Evolutionary conservation across 805 yeast species (phyloP).

Genomic region (Wickerhamiella slavikovae): DNA sequence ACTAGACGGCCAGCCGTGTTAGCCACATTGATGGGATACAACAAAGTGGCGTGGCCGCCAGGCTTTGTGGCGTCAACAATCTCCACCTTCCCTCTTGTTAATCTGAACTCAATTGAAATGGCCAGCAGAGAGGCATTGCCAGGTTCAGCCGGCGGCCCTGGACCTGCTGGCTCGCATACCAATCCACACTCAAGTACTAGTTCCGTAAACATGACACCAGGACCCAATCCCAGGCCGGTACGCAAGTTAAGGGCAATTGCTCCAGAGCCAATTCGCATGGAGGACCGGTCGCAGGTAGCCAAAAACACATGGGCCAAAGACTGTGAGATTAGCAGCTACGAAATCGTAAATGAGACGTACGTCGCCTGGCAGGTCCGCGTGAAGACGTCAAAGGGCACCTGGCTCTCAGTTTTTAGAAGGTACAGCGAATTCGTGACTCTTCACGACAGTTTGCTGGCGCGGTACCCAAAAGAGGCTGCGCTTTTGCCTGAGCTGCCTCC

Average conservation of each 20-base stretch:
- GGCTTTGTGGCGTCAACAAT: background rate
- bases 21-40: background rate
- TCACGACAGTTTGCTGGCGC: slow-evolving; percentile 19
- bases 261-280: slow-evolving; percentile 11
- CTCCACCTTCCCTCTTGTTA: too few relatives aligned
- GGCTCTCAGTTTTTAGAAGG: slow-evolving; percentile 31
- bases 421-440: slow-evolving; percentile 43
- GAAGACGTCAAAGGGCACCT: slow-evolving; percentile 17
- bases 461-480: slow-evolving; percentile 19
- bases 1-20: background rate
- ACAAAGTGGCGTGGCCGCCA: background rate
- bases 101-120: too few relatives aligned
- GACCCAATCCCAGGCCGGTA: too few relatives aligned
- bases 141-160: too few relatives aligned
- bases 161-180: too few relatives aligned
- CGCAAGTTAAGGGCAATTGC: slow-evolving; percentile 2
- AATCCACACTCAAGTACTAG: too few relatives aligned
- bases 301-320: slow-evolving; percentile 20
- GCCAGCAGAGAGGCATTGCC: too few relatives aligned
- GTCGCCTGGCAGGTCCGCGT: slow-evolving; percentile 24
- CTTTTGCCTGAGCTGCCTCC: slow-evolving; percentile 29
- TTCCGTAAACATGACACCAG: too few relatives aligned
- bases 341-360: slow-evolving; percentile 24
- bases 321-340: slow-evolving; percentile 22
- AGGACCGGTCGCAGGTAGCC: slow-evolving; percentile 8